These are phyloP conservation scores for Tulasnella sp. DNA, from an alignment of 768 basidiomycete species.

Conservation along the genomic window DNA sequence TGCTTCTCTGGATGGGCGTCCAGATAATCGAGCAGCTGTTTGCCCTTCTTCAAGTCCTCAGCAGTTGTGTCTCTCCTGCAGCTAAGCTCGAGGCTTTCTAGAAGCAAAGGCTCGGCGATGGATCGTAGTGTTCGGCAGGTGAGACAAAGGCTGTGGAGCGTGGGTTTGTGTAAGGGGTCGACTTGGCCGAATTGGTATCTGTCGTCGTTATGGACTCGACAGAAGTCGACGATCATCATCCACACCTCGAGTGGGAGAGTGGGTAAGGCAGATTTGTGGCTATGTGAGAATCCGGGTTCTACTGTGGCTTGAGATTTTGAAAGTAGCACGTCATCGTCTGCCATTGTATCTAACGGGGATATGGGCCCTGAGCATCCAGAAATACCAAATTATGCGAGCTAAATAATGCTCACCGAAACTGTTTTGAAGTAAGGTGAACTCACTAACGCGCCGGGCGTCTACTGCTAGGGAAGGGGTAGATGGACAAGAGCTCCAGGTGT, in stretches of 20 bases:
- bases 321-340: neutral
- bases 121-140: neutral
- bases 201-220: neutral
- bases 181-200: neutral
- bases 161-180: neutral
- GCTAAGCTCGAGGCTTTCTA: neutral
- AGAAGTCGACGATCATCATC: neutral
- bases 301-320: neutral
- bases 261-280: neutral
- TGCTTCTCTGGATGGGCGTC: neutral
- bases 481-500: neutral
- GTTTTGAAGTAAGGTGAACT: too few species aligned
- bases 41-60: neutral
- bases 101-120: neutral
- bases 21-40: neutral
- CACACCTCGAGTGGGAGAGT: neutral
- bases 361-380: too few species aligned
- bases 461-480: too few species aligned
- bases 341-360: neutral
- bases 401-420: too few species aligned
- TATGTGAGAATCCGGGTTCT: neutral
- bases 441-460: too few species aligned
- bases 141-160: neutral
- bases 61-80: neutral
- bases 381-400: too few species aligned